A percentile compares a stretch with the other conserved stretches of the same genome.
Evolutionary conservation across 805 yeast species (phyloP).

Genomic region (Metschnikowia noctiluminum): DNA sequence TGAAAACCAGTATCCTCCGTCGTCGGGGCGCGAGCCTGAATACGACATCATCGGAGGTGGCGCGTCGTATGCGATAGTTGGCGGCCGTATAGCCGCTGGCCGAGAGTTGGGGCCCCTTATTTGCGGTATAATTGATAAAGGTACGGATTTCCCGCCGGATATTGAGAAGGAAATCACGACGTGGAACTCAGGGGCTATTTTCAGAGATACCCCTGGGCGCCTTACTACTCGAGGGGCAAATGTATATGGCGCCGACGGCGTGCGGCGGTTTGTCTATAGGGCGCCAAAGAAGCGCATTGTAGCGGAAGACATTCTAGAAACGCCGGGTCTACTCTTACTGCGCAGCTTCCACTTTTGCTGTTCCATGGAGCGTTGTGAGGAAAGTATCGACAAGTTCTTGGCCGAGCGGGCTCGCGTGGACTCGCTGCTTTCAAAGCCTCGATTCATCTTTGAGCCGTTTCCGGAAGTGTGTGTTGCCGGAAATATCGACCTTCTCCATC

Average conservation of each 20-base stretch:
- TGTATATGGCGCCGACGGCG: slow-evolving; percentile 59
- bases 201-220: slow-evolving; percentile 50
- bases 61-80: slow-evolving; percentile 76
- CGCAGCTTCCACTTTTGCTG: slow-evolving; percentile 69
- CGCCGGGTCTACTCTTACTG: slow-evolving; percentile 34
- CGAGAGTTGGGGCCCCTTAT: slow-evolving; percentile 31
- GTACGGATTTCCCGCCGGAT: slow-evolving; percentile 65
- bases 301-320: slow-evolving; percentile 47
- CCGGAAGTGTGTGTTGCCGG: slow-evolving; percentile 69
- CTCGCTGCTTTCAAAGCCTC: slow-evolving; percentile 23
- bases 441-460: slow-evolving; percentile 79
- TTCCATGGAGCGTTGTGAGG: slow-evolving; percentile 58
- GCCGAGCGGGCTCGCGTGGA: not conserved
- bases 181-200: slow-evolving; percentile 63
- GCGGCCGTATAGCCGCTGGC: slow-evolving; percentile 59
- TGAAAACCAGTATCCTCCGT: slow-evolving; percentile 61
- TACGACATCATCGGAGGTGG: slow-evolving; percentile 82
- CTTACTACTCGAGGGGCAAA: slow-evolving; percentile 82
- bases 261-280: slow-evolving; percentile 52
- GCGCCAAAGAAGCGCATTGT: slow-evolving; percentile 61
- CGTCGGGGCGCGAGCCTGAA: slow-evolving; percentile 30
- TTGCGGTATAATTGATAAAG: slow-evolving; percentile 77
- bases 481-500: slow-evolving; percentile 30
- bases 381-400: slow-evolving; percentile 39
- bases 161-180: slow-evolving; percentile 43